These are phyloP conservation scores for Cercophora newfieldiana DNA, from an alignment of 495 filamentous ascomycete species.

Conservation along the genomic window DNA sequence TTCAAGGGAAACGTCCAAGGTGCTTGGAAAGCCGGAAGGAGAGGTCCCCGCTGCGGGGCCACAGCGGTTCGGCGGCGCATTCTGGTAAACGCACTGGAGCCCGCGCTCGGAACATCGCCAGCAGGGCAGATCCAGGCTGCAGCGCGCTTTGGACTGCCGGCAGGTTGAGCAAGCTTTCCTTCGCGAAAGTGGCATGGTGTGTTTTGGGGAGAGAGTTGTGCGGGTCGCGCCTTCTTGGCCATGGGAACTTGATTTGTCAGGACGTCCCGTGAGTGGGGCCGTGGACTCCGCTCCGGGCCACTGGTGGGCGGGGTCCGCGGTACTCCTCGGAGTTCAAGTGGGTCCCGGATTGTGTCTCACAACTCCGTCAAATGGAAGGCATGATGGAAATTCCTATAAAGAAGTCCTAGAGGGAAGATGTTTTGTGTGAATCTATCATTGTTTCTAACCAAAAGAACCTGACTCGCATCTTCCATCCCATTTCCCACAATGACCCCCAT, in stretches of 20 bases:
- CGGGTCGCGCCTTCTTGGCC: neutral
- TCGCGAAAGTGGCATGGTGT: slow-evolving; percentile 10
- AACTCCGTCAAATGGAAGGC: neutral
- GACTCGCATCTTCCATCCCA: neutral
- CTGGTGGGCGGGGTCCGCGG: neutral
- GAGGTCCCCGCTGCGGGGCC: neutral
- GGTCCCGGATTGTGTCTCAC: neutral
- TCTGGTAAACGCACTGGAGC: slow-evolving; percentile 2
- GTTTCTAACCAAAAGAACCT: neutral
- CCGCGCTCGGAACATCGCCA: slow-evolving; percentile 4
- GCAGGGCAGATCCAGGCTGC: slow-evolving; percentile 6
- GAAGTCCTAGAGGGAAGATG: neutral
- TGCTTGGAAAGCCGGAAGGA: neutral
- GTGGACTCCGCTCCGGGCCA: neutral
- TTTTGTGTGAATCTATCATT: too few species aligned
- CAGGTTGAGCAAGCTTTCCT: slow-evolving; percentile 7
- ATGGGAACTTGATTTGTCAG: neutral
- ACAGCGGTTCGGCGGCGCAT: neutral
- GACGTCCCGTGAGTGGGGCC: neutral
- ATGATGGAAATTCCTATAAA: neutral
- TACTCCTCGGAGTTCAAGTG: slow-evolving; percentile 10
- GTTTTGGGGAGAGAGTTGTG: too few species aligned
- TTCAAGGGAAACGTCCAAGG: neutral
- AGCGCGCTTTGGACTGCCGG: slow-evolving; percentile 9
- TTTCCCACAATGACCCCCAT: slow-evolving; percentile 3